These are phyloP conservation scores for Pontederia paniculata DNA, from an alignment of 176 grass and related monocot genomes.

Conservation along the genomic window DNA sequence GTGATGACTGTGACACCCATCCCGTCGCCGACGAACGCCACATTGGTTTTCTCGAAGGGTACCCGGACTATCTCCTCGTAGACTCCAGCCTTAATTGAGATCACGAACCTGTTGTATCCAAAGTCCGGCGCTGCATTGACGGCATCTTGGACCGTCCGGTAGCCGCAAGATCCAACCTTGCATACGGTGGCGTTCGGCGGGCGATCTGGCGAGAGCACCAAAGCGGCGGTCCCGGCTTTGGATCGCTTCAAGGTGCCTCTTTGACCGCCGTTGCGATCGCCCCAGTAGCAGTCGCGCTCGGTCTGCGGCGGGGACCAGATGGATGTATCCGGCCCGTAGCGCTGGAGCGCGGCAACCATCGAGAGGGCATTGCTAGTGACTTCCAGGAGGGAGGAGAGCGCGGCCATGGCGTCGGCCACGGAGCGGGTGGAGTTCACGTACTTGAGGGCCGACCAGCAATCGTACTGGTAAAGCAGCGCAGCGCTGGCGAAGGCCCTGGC, in stretches of 20 bases:
- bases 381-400: neutral
- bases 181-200: conserved; percentile 42
- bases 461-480: conserved; percentile 14
- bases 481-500: conserved; percentile 5
- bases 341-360: neutral
- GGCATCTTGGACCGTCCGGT: conserved; percentile 37
- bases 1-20: conserved; percentile 56
- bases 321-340: conserved; percentile 5
- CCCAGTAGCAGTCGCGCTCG: conserved; percentile 31
- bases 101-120: conserved; percentile 21
- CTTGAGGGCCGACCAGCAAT: conserved; percentile 16
- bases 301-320: conserved; percentile 9
- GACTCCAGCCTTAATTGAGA: conserved; percentile 34
- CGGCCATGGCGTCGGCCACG: conserved; percentile 9
- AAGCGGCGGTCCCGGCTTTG: neutral
- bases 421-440: conserved; percentile 6
- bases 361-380: conserved; percentile 11
- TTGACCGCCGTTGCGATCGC: neutral
- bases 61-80: conserved; percentile 52
- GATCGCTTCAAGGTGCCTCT: neutral
- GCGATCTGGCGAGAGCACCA: conserved; percentile 26
- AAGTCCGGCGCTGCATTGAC: conserved; percentile 36
- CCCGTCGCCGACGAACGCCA: conserved; percentile 47
- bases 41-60: conserved; percentile 51
- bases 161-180: conserved; percentile 30